Evolutionary conservation across 305 asterid species (phyloP).

Genomic region (Solanum hybrid): DNA sequence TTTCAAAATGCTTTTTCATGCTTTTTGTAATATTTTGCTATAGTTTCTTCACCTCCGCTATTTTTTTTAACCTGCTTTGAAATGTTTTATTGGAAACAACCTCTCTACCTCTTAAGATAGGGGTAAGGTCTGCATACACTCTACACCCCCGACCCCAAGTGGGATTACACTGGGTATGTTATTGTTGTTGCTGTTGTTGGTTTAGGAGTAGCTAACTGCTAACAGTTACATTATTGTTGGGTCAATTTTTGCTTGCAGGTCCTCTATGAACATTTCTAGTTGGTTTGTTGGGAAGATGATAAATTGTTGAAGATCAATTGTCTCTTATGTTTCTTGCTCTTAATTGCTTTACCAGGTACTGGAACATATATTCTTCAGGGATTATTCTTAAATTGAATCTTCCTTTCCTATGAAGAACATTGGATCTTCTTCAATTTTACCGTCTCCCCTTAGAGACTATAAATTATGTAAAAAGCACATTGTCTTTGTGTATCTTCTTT

Average conservation of each 20-base stretch:
- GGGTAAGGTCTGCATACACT: background rate
- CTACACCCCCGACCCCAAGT: background rate
- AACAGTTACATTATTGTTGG: background rate
- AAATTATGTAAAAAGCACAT: background rate
- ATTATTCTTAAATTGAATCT: background rate
- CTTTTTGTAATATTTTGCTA: background rate
- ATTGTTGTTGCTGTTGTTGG: background rate
- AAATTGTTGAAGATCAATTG: background rate
- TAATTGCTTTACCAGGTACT: constrained; percentile 1
- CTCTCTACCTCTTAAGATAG: background rate
- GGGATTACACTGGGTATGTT: background rate
- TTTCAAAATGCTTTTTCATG: background rate
- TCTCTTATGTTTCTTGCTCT: background rate
- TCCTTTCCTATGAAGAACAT: background rate
- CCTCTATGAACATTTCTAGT: background rate
- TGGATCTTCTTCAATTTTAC: background rate
- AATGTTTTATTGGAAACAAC: background rate
- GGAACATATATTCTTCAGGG: background rate
- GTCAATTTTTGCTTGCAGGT: background rate
- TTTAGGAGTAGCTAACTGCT: constrained; percentile 1
- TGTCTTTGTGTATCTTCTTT: background rate
- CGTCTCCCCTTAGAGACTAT: background rate
- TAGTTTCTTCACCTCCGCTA: background rate
- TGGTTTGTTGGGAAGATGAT: background rate
- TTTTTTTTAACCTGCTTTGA: background rate